Evolutionary conservation across 2,329 filamentous ascomycete species (phyloP), one percentile per base, ranked within the genome.

Genomic region (Colletotrichum noveboracense): DNA sequence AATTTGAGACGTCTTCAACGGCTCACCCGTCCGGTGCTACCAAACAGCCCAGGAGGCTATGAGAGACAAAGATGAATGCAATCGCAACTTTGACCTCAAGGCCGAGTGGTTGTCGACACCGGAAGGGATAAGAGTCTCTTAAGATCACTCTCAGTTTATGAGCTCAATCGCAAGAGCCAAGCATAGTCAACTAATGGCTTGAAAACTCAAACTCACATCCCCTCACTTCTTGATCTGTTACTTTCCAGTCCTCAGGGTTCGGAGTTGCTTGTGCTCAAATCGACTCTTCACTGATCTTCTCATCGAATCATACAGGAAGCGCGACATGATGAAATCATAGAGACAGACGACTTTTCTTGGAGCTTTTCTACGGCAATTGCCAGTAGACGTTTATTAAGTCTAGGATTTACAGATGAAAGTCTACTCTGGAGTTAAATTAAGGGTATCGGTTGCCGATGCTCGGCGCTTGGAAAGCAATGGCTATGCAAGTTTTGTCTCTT

Each of bases 361-460:
- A 52, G n/a, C 4, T 21, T 21, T 24, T 13, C 13, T 52, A 52
- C n/a, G n/a, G 10, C n/a, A 52, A 52, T 52, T 52, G 43, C 43
- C 43, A 21, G 43, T 52, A 52, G 43, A 52, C 43, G n/a, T 52
- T n/a, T 16, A 71, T 71, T 71, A 71, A 7, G 30, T 75, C 68
- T 75, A 34, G n/a, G 38, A 30, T 55, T 34, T 71, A 38, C 21
- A 24, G 21, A 71, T n/a, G n/a, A 60, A 71, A 32, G 6, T 28
- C 34, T 28, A 34, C 1, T 60, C 10, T 66, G 26, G 56, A 18
- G 16, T 10, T 18, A n/a, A 38, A 36, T 38, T 62, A 58, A 16
- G 73, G 73, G 69, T 75, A 73, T 75, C 69, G 28, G 38, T 64
- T 61, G 69, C 62, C 65, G 28, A 16, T 56, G 43, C 9, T 48